Evolutionary conservation across 179 eudicot species (phyloP).

Genomic region (Drosera spatulata): DNA sequence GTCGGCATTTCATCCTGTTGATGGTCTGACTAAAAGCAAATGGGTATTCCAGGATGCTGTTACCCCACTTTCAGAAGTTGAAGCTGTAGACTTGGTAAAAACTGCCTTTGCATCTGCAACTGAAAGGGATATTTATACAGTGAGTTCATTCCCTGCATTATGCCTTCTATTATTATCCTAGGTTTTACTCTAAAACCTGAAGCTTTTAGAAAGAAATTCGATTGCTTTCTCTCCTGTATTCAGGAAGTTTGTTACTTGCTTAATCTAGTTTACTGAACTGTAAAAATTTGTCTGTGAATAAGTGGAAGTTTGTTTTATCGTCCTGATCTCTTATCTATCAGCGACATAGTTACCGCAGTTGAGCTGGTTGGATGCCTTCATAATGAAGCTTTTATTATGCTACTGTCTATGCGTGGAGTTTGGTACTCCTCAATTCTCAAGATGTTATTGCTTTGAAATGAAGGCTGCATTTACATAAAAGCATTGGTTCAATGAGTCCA

Average conservation of each 20-base stretch:
- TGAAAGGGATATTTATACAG: slow-evolving; percentile 95
- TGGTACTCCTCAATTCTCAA: too few relatives aligned
- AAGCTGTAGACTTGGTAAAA: slow-evolving; percentile 91
- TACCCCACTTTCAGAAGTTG: slow-evolving; percentile 83
- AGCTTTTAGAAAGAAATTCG: neutral
- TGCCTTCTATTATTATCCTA: neutral
- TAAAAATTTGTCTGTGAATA: neutral
- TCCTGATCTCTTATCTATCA: too few relatives aligned
- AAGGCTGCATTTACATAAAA: too few relatives aligned
- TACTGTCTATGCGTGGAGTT: too few relatives aligned
- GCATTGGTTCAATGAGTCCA: too few relatives aligned
- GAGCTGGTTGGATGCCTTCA: too few relatives aligned
- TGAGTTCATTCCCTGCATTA: slow-evolving; percentile 24
- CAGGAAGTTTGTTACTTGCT: neutral
- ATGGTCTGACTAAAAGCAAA: slow-evolving; percentile 3
- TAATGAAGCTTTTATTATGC: too few relatives aligned
- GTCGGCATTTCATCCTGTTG: neutral
- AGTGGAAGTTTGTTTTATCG: too few relatives aligned
- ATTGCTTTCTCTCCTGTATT: neutral
- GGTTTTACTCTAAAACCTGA: neutral
- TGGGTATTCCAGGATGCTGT: slow-evolving; percentile 68
- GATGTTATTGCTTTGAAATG: too few relatives aligned
- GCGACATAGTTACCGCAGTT: too few relatives aligned
- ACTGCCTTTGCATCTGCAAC: slow-evolving; percentile 95
- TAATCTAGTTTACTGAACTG: neutral